phyloP scores from a whole-genome alignment of 306 rosid genomes.

The Malus fusca region DNA sequence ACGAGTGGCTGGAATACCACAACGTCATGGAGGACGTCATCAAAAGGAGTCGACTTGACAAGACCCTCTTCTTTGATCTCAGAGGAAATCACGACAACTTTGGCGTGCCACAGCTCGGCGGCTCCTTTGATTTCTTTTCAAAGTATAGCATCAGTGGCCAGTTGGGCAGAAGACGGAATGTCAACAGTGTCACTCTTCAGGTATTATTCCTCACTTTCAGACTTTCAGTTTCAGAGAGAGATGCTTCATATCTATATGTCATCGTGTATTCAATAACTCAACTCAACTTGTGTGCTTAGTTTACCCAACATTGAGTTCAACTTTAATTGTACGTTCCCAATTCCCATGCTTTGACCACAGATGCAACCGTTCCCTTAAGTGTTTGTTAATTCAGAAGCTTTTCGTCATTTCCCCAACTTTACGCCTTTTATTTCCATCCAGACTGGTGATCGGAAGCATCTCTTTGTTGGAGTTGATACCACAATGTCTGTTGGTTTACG shows the following conservation, averaged over 20 bases:
- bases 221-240: no score
- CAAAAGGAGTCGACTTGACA: slow-evolving; percentile 55
- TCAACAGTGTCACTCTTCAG: slow-evolving; percentile 76
- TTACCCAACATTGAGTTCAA: neutral
- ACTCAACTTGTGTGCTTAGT: neutral
- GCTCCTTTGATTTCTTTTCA: slow-evolving; percentile 72
- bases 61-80: slow-evolving; percentile 63
- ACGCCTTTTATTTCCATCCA: slow-evolving; percentile 28
- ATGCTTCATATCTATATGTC: neutral
- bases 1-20: slow-evolving; percentile 79
- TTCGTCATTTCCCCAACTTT: slow-evolving; percentile 17
- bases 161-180: slow-evolving; percentile 48
- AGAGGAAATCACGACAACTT: slow-evolving; percentile 89
- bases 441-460: slow-evolving; percentile 58
- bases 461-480: slow-evolving; percentile 85
- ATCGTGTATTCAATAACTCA: neutral
- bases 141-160: slow-evolving; percentile 76
- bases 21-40: slow-evolving; percentile 57
- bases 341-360: neutral
- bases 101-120: slow-evolving; percentile 68
- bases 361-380: slow-evolving; percentile 13
- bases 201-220: slow-evolving; percentile 24
- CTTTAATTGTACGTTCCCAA: neutral
- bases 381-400: slow-evolving; percentile 5
- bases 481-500: slow-evolving; percentile 69